Percentiles rank a stretch among this genome's conserved stretches.
Evolutionary conservation across 148 eudicot genomes (phyloP).

Genomic region (Amaranthus cruentus): DNA sequence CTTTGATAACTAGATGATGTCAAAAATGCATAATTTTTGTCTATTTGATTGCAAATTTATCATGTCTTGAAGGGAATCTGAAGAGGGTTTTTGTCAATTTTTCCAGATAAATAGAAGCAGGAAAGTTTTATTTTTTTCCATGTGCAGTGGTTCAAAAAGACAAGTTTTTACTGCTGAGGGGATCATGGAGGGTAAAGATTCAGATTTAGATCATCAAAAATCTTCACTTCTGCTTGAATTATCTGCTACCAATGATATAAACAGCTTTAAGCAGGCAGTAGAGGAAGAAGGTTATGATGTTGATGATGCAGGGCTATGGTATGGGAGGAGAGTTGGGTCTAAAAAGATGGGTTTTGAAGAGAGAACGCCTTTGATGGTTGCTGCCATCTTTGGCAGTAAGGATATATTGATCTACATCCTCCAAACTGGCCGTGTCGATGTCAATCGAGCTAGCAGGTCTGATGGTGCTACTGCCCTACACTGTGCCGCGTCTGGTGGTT

Average conservation of each 20-base stretch:
- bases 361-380: slow-evolving; percentile 84
- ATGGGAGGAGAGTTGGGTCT: slow-evolving; percentile 66
- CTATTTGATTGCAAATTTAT: slow-evolving; percentile 19
- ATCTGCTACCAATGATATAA: slow-evolving; percentile 61
- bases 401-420: slow-evolving; percentile 54
- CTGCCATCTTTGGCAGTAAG: slow-evolving; percentile 79
- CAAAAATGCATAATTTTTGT: background rate
- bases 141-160: slow-evolving; percentile 53
- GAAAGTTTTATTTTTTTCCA: slow-evolving; percentile 17
- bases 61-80: slow-evolving; percentile 20
- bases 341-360: slow-evolving; percentile 80
- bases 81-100: slow-evolving; percentile 23
- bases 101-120: slow-evolving; percentile 19
- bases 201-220: slow-evolving; percentile 4
- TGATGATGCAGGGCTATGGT: slow-evolving; percentile 61
- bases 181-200: slow-evolving; percentile 37
- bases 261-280: slow-evolving; percentile 42
- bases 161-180: slow-evolving; percentile 24
- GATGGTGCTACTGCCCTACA: slow-evolving; percentile 91
- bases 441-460: slow-evolving; percentile 67
- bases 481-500: slow-evolving; percentile 74
- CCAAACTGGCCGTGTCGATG: slow-evolving; percentile 46
- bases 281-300: slow-evolving; percentile 56
- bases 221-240: slow-evolving; percentile 57
- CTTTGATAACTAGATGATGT: slow-evolving; percentile 4